Base-by-base conservation (phyloP, 2,329 filamentous ascomycete species). In the Juglanconis juglandina region DNA sequence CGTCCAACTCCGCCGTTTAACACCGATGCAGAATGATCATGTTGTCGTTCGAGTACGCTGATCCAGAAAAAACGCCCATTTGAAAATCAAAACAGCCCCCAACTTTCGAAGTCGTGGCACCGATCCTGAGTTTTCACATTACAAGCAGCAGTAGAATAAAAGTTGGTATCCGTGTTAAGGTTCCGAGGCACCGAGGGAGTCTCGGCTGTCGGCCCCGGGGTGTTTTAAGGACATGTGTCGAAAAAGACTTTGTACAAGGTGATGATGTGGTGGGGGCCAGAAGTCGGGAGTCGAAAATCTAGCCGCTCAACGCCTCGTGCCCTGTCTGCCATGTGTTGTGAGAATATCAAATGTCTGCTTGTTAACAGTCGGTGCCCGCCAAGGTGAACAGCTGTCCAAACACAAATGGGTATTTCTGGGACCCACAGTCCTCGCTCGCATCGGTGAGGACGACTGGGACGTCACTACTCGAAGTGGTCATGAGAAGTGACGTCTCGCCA, bases 381-480 rank as follows among this genome's bases (percentile, higher is more conserved):
- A 81, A 79, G 77, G 81, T 78, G 73, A 77, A 74, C 74, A 75
- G 72, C 72, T 76, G 70, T 65, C 61, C 63, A 63, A 69, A 70
- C 61, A 63, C 58, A 68, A 77, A 76, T 72, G 72, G 72, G 72
- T 66, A 68, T 17, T 17, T 33, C 24, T 63, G 63, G 66, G 65
- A 68, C 67, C 68, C 71, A 69, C 70, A 72, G 63, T 68, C 72
- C 69, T 62, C 71, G 68, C 68, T 68, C 69, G 71, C 73, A 74
- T 70, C 65, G 67, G 64, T 70, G 68, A 74, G 70, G 69, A 73
- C 69, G 72, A 71, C 68, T 70, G 62, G 65, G 67, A 69, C 60
- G 57, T 67, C 66, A 69, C 69, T 66, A 66, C 71, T 68, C 68
- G 68, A 63, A 69, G 52, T 62, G 62, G 14, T 63, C 48, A 66